Evolutionary conservation across 225 moss, liverwort and hornwort species (phyloP).

Genomic region (Rhytidiadelphus loreus): DNA sequence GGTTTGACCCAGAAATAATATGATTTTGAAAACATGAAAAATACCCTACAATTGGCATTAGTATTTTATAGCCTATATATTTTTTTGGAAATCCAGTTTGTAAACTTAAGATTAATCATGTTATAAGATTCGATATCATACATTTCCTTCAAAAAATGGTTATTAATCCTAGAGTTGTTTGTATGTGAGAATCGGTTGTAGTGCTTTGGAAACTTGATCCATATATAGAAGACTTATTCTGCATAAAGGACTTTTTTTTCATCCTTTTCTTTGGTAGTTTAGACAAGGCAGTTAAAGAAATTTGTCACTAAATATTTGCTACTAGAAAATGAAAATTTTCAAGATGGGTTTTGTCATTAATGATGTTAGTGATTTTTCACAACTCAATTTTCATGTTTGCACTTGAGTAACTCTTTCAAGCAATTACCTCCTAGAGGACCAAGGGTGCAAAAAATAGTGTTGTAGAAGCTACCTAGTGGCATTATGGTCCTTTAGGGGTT

Average conservation of each 20-base stretch:
- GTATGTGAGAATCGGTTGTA: not conserved
- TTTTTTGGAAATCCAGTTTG: not conserved
- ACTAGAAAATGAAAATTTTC: not conserved
- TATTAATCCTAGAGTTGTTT: not conserved
- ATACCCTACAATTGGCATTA: too few relatives aligned
- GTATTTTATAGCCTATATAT: too few relatives aligned
- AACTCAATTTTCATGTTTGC: not conserved
- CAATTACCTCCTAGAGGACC: too few relatives aligned
- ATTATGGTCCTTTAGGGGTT: too few relatives aligned
- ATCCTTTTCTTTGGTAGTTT: too few relatives aligned
- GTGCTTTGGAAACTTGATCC: not conserved
- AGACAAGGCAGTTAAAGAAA: too few relatives aligned
- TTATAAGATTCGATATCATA: not conserved
- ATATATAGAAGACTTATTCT: not conserved
- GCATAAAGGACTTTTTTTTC: fast-evolving
- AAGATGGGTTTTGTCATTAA: too few relatives aligned
- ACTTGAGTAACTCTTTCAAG: fast-evolving
- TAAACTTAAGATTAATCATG: fast-evolving
- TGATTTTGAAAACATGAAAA: not conserved
- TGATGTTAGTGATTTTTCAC: fast-evolving
- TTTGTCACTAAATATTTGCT: fast-evolving
- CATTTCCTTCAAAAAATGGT: fast-evolving
- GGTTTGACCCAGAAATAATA: fast-evolving
- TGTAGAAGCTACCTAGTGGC: too few relatives aligned
- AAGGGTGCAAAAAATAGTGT: too few relatives aligned